Evolutionary conservation across 1,139 yeast genomes (phyloP), one percentile per base, ranked within the genome.

Genomic region (Eremothecium sinecaudum): DNA sequence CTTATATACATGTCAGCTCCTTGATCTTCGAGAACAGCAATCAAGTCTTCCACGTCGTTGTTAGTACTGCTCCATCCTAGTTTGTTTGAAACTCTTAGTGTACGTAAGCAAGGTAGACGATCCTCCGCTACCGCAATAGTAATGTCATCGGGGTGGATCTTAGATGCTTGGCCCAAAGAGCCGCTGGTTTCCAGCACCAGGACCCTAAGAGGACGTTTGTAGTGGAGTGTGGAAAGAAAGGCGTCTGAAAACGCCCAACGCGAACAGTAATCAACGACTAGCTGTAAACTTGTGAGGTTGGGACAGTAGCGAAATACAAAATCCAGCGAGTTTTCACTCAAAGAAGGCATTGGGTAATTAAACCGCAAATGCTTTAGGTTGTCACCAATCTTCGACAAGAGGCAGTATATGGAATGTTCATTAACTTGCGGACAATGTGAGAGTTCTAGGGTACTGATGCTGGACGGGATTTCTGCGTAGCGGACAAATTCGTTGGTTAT

Each of bases 51-150:
- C 34, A 87, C 79, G 39, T 77, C 79, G 31, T 77, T 86, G 36
- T 80, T 71, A 26, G 70, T 65, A 24, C 84, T 75, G 50, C 81
- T 77, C 98, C 98, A 90, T 4, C 96, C 95, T 28, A 90, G 61
- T 55, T 79, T 78, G 17, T 79, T 72, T 13, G 92, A 79, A 32
- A 86, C 69, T 32, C 79, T 66, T 2, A 90, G 64, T 34, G 70
- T 70, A 42, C 69, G 67, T 48, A 90, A 63, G 30, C 64, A 46
- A 0, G 94, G 94, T 14, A 90, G 59, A 46, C 94, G 63, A 7
- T 73, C 78, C 41, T 86, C 96, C 48, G 75, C 69, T 13, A 87
- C 61, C 0, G 97, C 96, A 34, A 86, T 69, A 0, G 93, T 82
- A 42, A 90, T 64, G 55, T 87, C 96, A 45, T 83, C 79, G 0